A percentile compares a stretch with the other conserved stretches of the same genome.
phyloP scores from a whole-genome alignment of 2,329 filamentous ascomycete species.

The Penicillium sp. region DNA sequence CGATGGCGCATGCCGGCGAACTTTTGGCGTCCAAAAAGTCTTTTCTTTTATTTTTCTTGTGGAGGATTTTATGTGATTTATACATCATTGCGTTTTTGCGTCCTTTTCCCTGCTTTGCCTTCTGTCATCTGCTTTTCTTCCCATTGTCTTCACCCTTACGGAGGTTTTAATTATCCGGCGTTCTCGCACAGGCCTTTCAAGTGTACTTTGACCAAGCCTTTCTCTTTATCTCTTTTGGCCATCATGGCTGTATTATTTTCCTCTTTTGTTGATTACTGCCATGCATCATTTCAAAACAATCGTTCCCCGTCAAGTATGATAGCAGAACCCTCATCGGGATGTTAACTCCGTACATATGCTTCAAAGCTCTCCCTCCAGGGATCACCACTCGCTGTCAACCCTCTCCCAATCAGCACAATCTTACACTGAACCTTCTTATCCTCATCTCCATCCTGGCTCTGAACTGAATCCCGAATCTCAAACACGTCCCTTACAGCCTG shows the following conservation, averaged over 20 bases:
- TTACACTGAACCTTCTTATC: conserved; percentile 35
- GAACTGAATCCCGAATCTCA: conserved; percentile 72
- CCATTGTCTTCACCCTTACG: not conserved
- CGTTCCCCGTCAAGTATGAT: not conserved
- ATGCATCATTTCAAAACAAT: not conserved
- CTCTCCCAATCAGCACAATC: conserved; percentile 50
- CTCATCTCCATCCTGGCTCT: conserved; percentile 18
- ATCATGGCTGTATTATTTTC: conserved; percentile 6
- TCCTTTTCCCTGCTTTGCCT: conserved; percentile 3
- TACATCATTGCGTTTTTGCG: conserved; percentile 15
- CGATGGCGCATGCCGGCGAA: conserved; percentile 23
- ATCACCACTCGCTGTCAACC: conserved; percentile 34
- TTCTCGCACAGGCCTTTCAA: not conserved
- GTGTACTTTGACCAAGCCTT: not conserved
- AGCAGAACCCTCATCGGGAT: not conserved
- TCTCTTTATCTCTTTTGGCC: not conserved
- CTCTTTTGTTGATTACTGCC: not conserved
- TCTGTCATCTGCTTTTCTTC: not conserved
- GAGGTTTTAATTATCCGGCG: conserved; percentile 3
- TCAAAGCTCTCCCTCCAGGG: conserved; percentile 40
- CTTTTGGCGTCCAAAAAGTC: conserved; percentile 28
- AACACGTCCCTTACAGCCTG: conserved; percentile 94
- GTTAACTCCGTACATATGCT: conserved; percentile 21
- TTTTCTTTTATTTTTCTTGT: conserved; percentile 16
- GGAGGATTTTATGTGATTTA: conserved; percentile 9